Conservation (phyloP, 2,329 filamentous ascomycete genomes). For the Bisporella sp. region DNA sequence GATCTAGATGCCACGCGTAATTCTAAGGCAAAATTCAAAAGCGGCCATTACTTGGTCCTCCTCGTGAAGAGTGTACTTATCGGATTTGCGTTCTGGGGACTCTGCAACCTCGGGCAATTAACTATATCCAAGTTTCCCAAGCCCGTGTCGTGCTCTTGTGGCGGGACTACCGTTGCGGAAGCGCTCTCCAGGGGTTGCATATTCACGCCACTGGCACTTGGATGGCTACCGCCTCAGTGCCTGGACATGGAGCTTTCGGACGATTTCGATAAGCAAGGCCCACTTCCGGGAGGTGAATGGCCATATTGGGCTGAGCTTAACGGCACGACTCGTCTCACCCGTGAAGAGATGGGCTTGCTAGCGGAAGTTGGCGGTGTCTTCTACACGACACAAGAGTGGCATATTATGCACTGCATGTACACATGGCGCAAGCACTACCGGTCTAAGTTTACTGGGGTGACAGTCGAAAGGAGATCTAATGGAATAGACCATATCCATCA, state of each 20-base stretch:
- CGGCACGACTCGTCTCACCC: slow-evolving; percentile 13
- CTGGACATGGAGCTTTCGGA: slow-evolving; percentile 27
- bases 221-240: slow-evolving; percentile 30
- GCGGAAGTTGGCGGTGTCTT: slow-evolving; percentile 14
- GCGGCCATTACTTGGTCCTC: neutral
- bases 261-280: slow-evolving; percentile 26
- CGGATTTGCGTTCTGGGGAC: slow-evolving; percentile 1
- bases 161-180: slow-evolving; percentile 25
- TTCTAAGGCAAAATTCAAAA: neutral
- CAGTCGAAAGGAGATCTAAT: slow-evolving; percentile 1
- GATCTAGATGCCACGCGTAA: neutral
- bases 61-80: slow-evolving; percentile 1
- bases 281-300: slow-evolving; percentile 25
- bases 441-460: neutral
- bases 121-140: neutral
- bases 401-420: slow-evolving; percentile 28
- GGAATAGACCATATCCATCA: slow-evolving; percentile 6
- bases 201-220: slow-evolving; percentile 28
- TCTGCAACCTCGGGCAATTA: neutral
- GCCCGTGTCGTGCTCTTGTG: slow-evolving; percentile 5
- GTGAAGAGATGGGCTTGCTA: slow-evolving; percentile 14
- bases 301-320: slow-evolving; percentile 25
- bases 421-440: slow-evolving; percentile 28
- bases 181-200: slow-evolving; percentile 23
- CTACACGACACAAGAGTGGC: slow-evolving; percentile 24